phyloP scores from a whole-genome alignment of 345 rosid genomes.

The Euphorbia tirucalli region DNA sequence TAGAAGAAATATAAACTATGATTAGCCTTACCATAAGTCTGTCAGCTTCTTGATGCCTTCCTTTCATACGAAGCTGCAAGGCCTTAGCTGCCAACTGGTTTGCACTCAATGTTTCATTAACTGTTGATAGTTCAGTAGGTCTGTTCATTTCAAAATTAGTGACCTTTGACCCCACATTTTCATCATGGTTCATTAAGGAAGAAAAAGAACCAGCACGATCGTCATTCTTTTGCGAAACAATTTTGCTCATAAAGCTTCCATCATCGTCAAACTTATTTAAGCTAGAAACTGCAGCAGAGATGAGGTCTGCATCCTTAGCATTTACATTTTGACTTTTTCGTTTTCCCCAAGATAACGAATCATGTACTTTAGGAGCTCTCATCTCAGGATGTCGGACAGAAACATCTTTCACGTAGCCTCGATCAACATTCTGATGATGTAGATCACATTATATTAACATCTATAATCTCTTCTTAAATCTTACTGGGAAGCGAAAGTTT shows the following conservation, averaged over 20 bases:
- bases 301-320: constrained; percentile 48
- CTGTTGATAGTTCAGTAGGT: constrained; percentile 27
- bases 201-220: constrained; percentile 28
- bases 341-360: constrained; percentile 76
- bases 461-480: neutral
- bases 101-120: constrained; percentile 48
- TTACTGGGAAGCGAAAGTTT: neutral
- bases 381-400: constrained; percentile 54
- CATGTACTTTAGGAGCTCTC: constrained; percentile 65
- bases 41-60: constrained; percentile 85
- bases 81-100: constrained; percentile 91
- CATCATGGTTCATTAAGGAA: constrained; percentile 29
- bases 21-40: constrained; percentile 56
- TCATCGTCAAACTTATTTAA: constrained; percentile 71
- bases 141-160: constrained; percentile 20
- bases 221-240: constrained; percentile 37
- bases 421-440: constrained; percentile 35
- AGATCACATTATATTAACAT: constrained; percentile 9
- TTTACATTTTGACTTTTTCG: constrained; percentile 40
- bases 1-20: neutral
- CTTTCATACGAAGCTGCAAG: constrained; percentile 80
- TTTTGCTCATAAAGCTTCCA: constrained; percentile 71
- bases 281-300: constrained; percentile 54
- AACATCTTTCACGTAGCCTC: constrained; percentile 63
- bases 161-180: constrained; percentile 21